Percentiles rank a stretch among this genome's conserved stretches.
Conservation (phyloP, 2,329 filamentous ascomycete genomes). For the Colletotrichum cuscutae region DNA sequence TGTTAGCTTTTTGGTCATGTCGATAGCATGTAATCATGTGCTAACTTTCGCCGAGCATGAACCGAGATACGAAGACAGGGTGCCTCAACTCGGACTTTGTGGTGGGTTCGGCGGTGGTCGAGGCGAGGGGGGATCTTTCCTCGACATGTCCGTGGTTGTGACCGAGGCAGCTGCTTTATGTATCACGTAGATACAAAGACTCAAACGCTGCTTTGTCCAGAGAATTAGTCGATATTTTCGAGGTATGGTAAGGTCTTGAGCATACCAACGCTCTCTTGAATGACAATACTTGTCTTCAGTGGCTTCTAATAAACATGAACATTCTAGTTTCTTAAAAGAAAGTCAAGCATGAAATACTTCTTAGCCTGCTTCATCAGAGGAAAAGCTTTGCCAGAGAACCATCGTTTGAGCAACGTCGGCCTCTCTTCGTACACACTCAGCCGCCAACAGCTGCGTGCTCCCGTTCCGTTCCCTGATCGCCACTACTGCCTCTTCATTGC, state of each 20-base stretch:
- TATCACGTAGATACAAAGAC: too few species aligned
- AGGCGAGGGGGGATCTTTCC: conserved; percentile 50
- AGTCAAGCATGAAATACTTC: too few species aligned
- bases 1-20: neutral
- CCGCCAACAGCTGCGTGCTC: conserved; percentile 20
- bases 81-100: conserved; percentile 43
- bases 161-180: neutral
- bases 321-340: neutral
- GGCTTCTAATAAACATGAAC: neutral
- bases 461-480: conserved; percentile 28
- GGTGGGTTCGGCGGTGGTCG: conserved; percentile 48
- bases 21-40: too few species aligned
- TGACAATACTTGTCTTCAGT: neutral
- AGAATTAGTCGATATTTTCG: neutral
- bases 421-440: conserved; percentile 3
- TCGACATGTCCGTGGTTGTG: conserved; percentile 42
- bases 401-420: conserved; percentile 10
- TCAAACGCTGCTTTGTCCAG: neutral
- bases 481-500: conserved; percentile 27
- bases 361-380: neutral
- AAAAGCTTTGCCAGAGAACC: neutral
- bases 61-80: neutral
- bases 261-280: neutral
- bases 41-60: neutral
- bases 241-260: neutral